Percentiles rank a stretch among this genome's conserved stretches.
Evolutionary conservation across 805 yeast species (phyloP).

Genomic region (Sporopachydermia quercuum): DNA sequence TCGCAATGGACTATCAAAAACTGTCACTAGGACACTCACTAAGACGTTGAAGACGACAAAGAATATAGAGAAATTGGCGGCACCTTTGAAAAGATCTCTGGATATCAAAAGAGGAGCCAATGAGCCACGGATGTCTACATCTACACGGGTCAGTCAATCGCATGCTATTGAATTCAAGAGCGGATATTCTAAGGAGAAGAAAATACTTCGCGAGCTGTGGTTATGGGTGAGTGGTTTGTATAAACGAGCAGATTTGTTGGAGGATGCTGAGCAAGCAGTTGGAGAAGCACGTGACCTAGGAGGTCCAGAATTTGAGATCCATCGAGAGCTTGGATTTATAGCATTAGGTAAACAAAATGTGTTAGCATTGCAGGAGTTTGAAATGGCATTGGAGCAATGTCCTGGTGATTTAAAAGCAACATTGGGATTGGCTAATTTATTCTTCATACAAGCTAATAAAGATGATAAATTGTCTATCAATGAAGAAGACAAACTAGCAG

Average conservation of each 20-base stretch:
- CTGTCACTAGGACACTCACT: slow-evolving; percentile 19
- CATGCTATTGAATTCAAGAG: not conserved
- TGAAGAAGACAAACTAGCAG: slow-evolving; percentile 42
- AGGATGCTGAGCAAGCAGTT: slow-evolving; percentile 58
- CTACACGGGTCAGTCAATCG: not conserved
- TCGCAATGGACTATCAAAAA: slow-evolving; percentile 4
- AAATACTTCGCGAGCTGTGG: slow-evolving; percentile 52
- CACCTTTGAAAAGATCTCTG: slow-evolving; percentile 2
- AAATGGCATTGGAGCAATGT: slow-evolving; percentile 38
- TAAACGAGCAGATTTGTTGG: slow-evolving; percentile 32
- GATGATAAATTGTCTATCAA: slow-evolving; percentile 30
- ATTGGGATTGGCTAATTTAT: slow-evolving; percentile 37
- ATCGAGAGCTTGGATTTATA: slow-evolving; percentile 33
- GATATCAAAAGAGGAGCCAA: not conserved
- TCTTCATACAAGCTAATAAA: slow-evolving; percentile 27
- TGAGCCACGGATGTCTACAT: not conserved
- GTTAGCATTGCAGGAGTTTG: slow-evolving; percentile 48
- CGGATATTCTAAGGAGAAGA: slow-evolving; percentile 18
- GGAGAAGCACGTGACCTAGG: slow-evolving; percentile 41
- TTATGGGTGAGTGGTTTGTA: slow-evolving; percentile 57
- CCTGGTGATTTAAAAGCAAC: slow-evolving; percentile 36
- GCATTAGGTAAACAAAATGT: slow-evolving; percentile 27
- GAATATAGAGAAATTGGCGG: no score
- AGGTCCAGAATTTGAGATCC: slow-evolving; percentile 32
- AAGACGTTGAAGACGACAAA: no score